Percentiles rank a stretch among this genome's conserved stretches.
phyloP scores from a whole-genome alignment of 805 yeast species.

The Spathaspora sp. region DNA sequence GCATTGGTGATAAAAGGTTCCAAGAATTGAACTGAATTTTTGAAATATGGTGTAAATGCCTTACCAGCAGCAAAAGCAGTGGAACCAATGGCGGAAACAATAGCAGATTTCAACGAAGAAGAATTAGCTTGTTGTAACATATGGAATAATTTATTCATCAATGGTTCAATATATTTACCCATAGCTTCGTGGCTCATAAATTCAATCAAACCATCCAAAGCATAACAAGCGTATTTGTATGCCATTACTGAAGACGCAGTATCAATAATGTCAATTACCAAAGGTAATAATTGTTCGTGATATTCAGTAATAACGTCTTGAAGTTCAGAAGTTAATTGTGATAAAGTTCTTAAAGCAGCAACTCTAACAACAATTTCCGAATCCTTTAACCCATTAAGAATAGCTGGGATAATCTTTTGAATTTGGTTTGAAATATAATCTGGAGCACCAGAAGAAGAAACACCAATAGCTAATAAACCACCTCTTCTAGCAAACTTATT shows the following conservation, averaged over 20 bases:
- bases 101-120: conserved; percentile 71
- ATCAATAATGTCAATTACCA: conserved; percentile 83
- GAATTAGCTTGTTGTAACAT: conserved; percentile 76
- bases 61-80: conserved; percentile 95
- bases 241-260: conserved; percentile 77
- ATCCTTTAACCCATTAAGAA: conserved; percentile 77
- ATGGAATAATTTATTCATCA: conserved; percentile 83
- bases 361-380: conserved; percentile 70
- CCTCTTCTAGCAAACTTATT: conserved; percentile 83
- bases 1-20: conserved; percentile 77
- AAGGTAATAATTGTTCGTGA: conserved; percentile 80
- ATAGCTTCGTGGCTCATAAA: conserved; percentile 87
- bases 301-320: conserved; percentile 81
- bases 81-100: conserved; percentile 94
- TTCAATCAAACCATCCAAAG: conserved; percentile 89
- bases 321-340: conserved; percentile 75
- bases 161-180: conserved; percentile 74
- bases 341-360: conserved; percentile 80
- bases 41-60: conserved; percentile 81
- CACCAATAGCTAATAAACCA: conserved; percentile 76
- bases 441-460: conserved; percentile 89
- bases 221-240: conserved; percentile 86
- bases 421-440: conserved; percentile 80
- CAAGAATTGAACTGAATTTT: conserved; percentile 71
- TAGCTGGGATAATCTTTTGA: conserved; percentile 65